Evolutionary conservation across 805 yeast species (phyloP).

Genomic region (Torulaspora maleeae): DNA sequence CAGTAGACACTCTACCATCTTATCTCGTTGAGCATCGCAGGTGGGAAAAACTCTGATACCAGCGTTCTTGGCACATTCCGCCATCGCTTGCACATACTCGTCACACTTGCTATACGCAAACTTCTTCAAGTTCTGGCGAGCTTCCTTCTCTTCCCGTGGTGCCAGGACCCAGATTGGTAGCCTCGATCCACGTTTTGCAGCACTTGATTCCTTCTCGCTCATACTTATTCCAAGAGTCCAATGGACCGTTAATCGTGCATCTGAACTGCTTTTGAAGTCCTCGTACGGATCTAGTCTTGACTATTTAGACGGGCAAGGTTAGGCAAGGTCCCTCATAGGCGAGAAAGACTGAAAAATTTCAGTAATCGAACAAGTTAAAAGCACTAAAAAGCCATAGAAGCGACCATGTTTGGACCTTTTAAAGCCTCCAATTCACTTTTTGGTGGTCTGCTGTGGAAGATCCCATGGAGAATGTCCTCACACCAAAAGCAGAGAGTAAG

Average conservation of each 20-base stretch:
- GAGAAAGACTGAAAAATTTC: background rate
- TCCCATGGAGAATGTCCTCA: constrained; percentile 71
- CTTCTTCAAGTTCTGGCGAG: constrained; percentile 64
- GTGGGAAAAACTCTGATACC: constrained; percentile 64
- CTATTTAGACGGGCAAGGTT: background rate
- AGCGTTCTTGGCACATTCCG: constrained; percentile 57
- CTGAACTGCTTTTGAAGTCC: background rate
- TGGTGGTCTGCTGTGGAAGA: constrained; percentile 49
- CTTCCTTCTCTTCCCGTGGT: constrained; percentile 70
- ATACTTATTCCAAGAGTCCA: constrained; percentile 1
- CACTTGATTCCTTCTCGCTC: constrained; percentile 9
- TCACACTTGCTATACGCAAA: constrained; percentile 64
- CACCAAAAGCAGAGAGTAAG: constrained; percentile 83
- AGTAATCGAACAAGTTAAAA: background rate
- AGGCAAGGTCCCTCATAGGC: background rate
- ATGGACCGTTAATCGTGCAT: background rate
- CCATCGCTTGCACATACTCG: constrained; percentile 59
- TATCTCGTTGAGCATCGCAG: constrained; percentile 55
- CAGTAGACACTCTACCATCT: constrained; percentile 59
- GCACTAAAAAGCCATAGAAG: background rate
- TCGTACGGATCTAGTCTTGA: background rate
- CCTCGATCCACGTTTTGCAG: constrained; percentile 28
- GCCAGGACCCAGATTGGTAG: constrained; percentile 73
- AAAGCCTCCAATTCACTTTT: constrained; percentile 25
- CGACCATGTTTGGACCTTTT: constrained; percentile 33